A percentile compares a stretch with the other conserved stretches of the same genome.
Conservation (phyloP, 306 rosid species). For the Hippophae gyantsensis region DNA sequence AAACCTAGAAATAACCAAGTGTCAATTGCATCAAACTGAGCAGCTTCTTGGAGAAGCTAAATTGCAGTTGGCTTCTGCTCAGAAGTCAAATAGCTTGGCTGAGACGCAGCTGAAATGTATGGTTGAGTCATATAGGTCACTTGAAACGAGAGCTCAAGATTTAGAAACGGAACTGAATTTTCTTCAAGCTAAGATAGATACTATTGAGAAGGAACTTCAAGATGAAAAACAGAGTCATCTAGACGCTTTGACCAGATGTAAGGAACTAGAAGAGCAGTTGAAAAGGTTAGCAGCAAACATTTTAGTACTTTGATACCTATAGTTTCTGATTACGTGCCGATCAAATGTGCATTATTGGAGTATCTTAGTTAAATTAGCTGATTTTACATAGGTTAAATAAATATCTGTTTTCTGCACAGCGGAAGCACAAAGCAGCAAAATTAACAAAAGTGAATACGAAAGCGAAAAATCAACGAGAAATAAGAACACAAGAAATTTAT, state of each 20-base stretch:
- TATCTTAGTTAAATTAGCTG: not conserved
- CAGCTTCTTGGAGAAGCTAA: slow-evolving; percentile 75
- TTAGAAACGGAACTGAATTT: slow-evolving; percentile 60
- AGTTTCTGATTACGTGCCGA: not conserved
- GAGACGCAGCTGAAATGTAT: slow-evolving; percentile 97
- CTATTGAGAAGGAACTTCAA: slow-evolving; percentile 62
- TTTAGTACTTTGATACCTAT: not conserved
- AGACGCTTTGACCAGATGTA: slow-evolving; percentile 52
- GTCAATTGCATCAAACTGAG: slow-evolving; percentile 73
- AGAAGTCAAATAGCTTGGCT: slow-evolving; percentile 69
- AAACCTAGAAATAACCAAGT: slow-evolving; percentile 61
- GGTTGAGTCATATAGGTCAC: slow-evolving; percentile 94
- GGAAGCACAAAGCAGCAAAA: too few species aligned
- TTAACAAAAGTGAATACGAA: too few species aligned
- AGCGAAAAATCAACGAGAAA: too few species aligned
- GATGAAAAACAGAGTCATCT: slow-evolving; percentile 68
- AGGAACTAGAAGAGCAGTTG: slow-evolving; percentile 67
- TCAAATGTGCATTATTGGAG: not conserved
- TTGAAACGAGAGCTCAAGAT: slow-evolving; percentile 67
- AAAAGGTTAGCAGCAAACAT: slow-evolving; percentile 44
- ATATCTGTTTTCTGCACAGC: too few species aligned
- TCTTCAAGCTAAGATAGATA: slow-evolving; percentile 46
- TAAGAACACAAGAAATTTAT: too few species aligned
- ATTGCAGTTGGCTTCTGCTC: slow-evolving; percentile 66
- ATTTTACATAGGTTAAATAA: too few species aligned